Conservation (phyloP, 495 filamentous ascomycete species). For the Tuber borchii region DNA sequence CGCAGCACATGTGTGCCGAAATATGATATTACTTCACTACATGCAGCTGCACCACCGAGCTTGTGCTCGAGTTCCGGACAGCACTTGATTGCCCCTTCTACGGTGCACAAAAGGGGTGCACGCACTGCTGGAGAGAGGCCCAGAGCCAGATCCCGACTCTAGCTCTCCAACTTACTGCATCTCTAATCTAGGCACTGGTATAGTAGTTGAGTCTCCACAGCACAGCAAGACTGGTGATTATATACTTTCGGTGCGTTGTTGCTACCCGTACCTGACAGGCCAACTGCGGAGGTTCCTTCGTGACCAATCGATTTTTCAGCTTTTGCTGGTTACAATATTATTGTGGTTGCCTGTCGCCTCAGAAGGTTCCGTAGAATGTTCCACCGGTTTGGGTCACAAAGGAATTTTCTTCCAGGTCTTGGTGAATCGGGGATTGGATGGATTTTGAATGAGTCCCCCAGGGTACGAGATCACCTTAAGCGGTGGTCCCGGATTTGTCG, state of each 20-base stretch:
- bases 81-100: neutral
- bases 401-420: neutral
- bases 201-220: neutral
- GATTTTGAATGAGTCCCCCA: neutral
- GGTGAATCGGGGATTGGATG: slow-evolving; percentile 1
- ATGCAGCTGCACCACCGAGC: slow-evolving; percentile 1
- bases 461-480: neutral
- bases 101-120: neutral
- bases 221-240: neutral
- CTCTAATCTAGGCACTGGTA: neutral
- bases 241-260: neutral
- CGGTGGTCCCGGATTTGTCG: neutral
- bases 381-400: neutral
- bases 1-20: slow-evolving; percentile 5
- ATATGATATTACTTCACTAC: slow-evolving; percentile 1
- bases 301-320: neutral
- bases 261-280: neutral
- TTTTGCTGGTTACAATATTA: neutral
- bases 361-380: slow-evolving; percentile 1
- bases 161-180: neutral
- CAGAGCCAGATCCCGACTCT: neutral
- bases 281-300: neutral
- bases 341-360: neutral
- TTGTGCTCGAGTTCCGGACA: neutral
- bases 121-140: neutral